Evolutionary conservation across 805 yeast genomes (phyloP).

Genomic region (Wickerhamomyces kurtzmanii): DNA sequence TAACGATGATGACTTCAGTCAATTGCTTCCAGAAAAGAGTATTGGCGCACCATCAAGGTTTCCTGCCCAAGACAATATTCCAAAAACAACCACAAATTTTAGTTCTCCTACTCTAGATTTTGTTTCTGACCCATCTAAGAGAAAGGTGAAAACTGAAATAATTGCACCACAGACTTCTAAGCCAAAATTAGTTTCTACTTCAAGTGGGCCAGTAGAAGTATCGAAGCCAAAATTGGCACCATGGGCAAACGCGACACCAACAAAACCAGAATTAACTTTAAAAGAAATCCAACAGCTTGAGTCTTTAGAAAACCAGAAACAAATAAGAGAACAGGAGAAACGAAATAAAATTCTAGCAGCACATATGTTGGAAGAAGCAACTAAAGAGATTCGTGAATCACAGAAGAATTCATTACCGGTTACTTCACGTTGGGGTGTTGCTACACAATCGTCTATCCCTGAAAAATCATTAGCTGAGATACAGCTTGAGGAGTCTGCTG

Average conservation of each 20-base stretch:
- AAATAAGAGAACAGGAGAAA: constrained; percentile 23
- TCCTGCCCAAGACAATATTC: no score
- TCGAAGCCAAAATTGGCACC: constrained; percentile 33
- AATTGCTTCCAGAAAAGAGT: no score
- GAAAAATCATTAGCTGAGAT: constrained; percentile 50
- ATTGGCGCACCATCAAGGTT: no score
- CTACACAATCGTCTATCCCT: constrained; percentile 19
- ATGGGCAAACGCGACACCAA: constrained; percentile 33
- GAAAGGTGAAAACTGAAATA: no score
- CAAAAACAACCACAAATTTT: no score
- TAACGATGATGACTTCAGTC: constrained; percentile 17
- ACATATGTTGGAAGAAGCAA: constrained; percentile 10
- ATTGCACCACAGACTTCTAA: not conserved
- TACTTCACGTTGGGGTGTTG: constrained; percentile 28
- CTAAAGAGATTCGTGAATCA: constrained; percentile 7
- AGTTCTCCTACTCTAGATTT: no score
- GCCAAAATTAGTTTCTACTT: not conserved
- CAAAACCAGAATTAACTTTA: constrained; percentile 32
- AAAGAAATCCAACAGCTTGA: constrained; percentile 39
- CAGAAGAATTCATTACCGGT: constrained; percentile 20
- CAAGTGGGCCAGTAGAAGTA: not conserved
- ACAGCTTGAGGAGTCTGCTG: constrained; percentile 43
- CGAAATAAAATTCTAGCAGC: constrained; percentile 11
- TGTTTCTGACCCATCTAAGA: no score
- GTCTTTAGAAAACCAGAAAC: constrained; percentile 35